Percentiles rank a stretch among this genome's conserved stretches.
Evolutionary conservation across 108 stramenopile species (phyloP).

Genomic region (Nitzschia palea): DNA sequence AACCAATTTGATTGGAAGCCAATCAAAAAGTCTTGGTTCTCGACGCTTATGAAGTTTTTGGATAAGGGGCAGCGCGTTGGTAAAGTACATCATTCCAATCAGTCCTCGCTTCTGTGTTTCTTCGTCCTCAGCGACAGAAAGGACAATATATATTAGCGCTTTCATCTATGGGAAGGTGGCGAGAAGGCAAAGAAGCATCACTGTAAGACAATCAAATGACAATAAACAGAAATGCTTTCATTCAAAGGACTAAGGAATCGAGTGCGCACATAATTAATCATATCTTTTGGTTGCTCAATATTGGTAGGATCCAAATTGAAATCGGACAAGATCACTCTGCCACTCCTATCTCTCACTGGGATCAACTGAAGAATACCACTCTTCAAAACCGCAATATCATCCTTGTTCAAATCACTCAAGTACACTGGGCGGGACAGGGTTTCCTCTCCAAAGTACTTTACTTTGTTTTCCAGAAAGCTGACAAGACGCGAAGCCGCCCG

Average conservation of each 20-base stretch:
- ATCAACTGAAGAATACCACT: slow-evolving; percentile 16
- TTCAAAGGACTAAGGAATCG: neutral
- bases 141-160: neutral
- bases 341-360: slow-evolving; percentile 25
- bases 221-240: neutral
- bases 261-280: neutral
- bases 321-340: slow-evolving; percentile 18
- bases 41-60: neutral
- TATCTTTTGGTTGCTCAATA: neutral
- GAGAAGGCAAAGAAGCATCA: neutral
- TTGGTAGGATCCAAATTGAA: neutral
- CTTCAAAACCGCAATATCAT: slow-evolving; percentile 3
- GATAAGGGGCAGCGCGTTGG: neutral
- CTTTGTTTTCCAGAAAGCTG: slow-evolving; percentile 8
- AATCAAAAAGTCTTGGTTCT: neutral
- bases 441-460: slow-evolving; percentile 10
- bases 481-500: slow-evolving; percentile 13
- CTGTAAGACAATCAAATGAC: neutral
- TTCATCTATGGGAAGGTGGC: neutral
- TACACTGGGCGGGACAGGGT: neutral
- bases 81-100: slow-evolving; percentile 3
- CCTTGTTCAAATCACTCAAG: slow-evolving; percentile 11
- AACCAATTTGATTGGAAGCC: neutral
- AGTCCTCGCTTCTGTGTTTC: slow-evolving; percentile 11
- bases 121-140: slow-evolving; percentile 7